Evolutionary conservation across 2,329 filamentous ascomycete species (phyloP).

Genomic region (Neocatenulostroma microsporum): DNA sequence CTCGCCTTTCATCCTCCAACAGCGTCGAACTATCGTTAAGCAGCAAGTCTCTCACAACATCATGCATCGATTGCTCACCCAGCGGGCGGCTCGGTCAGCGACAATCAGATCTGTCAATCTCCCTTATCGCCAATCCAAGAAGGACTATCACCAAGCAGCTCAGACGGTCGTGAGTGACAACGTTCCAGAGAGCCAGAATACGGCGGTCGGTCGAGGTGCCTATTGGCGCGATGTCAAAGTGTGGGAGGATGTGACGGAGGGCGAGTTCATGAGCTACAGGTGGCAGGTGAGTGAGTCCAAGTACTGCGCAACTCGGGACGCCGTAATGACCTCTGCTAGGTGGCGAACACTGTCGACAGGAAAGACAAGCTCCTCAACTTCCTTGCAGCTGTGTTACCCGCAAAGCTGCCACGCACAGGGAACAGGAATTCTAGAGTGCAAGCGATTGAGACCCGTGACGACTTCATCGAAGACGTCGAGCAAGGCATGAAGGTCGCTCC

Average conservation of each 20-base stretch:
- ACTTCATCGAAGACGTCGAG: constrained; percentile 49
- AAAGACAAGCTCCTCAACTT: constrained; percentile 43
- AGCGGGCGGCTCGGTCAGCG: too few relatives aligned
- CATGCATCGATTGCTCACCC: too few relatives aligned
- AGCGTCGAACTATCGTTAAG: too few relatives aligned
- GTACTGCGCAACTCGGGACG: background rate
- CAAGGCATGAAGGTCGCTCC: constrained; percentile 47
- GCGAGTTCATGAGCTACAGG: constrained; percentile 46
- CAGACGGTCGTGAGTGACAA: too few relatives aligned
- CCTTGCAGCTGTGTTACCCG: constrained; percentile 44
- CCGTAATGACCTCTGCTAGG: constrained; percentile 26
- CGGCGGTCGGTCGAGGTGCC: too few relatives aligned
- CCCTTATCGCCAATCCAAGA: too few relatives aligned
- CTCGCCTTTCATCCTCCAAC: too few relatives aligned
- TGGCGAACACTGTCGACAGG: constrained; percentile 45
- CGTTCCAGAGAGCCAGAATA: too few relatives aligned
- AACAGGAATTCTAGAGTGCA: constrained; percentile 15
- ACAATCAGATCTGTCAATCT: too few relatives aligned
- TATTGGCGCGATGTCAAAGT: constrained; percentile 47
- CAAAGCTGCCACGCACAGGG: constrained; percentile 36
- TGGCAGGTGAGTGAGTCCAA: constrained; percentile 50
- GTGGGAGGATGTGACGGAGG: constrained; percentile 43
- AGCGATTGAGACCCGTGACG: constrained; percentile 40
- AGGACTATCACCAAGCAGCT: too few relatives aligned
- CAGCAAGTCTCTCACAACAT: too few relatives aligned